These are phyloP conservation scores for Lipomyces kockii DNA, from an alignment of 805 yeast genomes.

Conservation along the genomic window DNA sequence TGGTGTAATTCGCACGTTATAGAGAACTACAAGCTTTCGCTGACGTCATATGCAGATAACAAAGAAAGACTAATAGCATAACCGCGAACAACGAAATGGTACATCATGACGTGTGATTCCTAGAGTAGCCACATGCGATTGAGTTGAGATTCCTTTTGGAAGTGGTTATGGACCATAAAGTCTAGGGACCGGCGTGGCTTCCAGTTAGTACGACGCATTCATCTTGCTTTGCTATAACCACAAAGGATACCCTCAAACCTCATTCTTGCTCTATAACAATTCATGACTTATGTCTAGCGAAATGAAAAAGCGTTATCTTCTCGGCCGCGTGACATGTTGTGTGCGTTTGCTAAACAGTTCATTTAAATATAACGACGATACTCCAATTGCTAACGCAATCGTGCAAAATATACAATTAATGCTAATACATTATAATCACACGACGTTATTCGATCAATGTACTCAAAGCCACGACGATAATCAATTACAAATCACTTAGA, in stretches of 20 bases:
- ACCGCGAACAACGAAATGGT: no score
- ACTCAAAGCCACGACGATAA: not conserved
- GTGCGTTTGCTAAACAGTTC: not conserved
- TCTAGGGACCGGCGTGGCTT: not conserved
- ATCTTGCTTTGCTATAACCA: no score
- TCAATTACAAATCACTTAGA: no score
- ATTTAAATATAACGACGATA: not conserved
- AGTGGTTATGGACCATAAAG: not conserved
- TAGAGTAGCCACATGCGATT: not conserved
- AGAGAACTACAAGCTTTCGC: not conserved
- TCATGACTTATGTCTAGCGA: not conserved
- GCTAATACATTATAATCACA: not conserved
- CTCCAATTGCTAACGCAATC: not conserved
- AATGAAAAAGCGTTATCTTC: no score
- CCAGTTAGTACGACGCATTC: not conserved
- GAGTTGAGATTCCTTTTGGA: not conserved
- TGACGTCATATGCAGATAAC: not conserved
- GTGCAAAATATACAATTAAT: not conserved
- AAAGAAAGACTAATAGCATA: no score
- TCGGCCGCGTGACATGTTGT: not conserved
- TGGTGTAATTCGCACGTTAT: not conserved
- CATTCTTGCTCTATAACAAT: not conserved
- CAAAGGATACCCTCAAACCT: not conserved
- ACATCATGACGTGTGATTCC: not conserved
- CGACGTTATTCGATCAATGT: not conserved